These are phyloP conservation scores for Cylindrodendrum hubeiense DNA, from an alignment of 2,329 filamentous ascomycete species.

Conservation along the genomic window DNA sequence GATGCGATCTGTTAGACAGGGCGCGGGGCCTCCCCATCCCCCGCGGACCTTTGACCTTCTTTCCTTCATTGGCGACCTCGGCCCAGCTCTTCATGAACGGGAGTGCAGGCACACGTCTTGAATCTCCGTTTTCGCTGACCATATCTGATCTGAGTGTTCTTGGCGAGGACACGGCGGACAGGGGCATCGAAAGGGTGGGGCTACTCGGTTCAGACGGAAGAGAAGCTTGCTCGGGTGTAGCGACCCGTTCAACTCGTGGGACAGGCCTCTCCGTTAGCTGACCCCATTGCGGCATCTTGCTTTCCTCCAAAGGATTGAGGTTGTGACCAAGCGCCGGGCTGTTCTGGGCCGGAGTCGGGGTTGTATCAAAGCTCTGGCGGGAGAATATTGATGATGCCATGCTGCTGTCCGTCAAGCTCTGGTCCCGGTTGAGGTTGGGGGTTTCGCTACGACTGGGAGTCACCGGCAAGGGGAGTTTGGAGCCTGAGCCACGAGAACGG, in stretches of 20 bases:
- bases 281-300: slow-evolving; percentile 39
- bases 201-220: slow-evolving; percentile 35
- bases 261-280: slow-evolving; percentile 33
- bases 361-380: slow-evolving; percentile 50
- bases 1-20: slow-evolving; percentile 33
- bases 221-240: slow-evolving; percentile 31
- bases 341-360: slow-evolving; percentile 46
- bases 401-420: slow-evolving; percentile 58
- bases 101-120: slow-evolving; percentile 46
- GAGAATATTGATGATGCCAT: slow-evolving; percentile 58
- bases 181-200: slow-evolving; percentile 42
- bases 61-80: slow-evolving; percentile 51
- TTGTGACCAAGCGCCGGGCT: slow-evolving; percentile 46
- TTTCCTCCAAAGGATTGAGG: slow-evolving; percentile 24
- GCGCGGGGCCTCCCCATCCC: slow-evolving; percentile 34
- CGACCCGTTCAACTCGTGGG: slow-evolving; percentile 13
- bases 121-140: slow-evolving; percentile 33
- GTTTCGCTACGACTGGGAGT: slow-evolving; percentile 54
- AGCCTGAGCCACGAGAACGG: slow-evolving; percentile 52
- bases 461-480: slow-evolving; percentile 54
- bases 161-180: slow-evolving; percentile 50
- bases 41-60: slow-evolving; percentile 20
- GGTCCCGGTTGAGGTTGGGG: slow-evolving; percentile 50
- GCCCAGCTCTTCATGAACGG: slow-evolving; percentile 56
- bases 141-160: slow-evolving; percentile 38